These are phyloP conservation scores for Hypoxylon sp. DNA, from an alignment of 2,329 filamentous ascomycete species.

Conservation along the genomic window DNA sequence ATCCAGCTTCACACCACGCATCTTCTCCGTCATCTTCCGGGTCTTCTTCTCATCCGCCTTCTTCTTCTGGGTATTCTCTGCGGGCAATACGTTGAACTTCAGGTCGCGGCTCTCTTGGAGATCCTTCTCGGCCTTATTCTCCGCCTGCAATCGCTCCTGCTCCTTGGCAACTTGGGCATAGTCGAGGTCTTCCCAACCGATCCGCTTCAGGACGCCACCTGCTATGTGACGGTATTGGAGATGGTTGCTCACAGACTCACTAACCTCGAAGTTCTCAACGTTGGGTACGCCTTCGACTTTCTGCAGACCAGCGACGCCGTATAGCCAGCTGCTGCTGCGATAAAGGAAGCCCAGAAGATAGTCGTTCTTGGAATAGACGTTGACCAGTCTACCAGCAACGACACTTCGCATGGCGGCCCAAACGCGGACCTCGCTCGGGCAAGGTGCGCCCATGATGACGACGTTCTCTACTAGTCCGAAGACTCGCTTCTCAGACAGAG, in stretches of 20 bases:
- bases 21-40: constrained; percentile 15
- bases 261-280: constrained; percentile 78
- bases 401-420: constrained; percentile 86
- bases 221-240: constrained; percentile 78
- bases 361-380: constrained; percentile 90
- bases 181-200: constrained; percentile 78
- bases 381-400: constrained; percentile 87
- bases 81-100: neutral
- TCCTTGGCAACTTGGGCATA: constrained; percentile 53
- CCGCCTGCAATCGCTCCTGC: constrained; percentile 51
- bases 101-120: constrained; percentile 35
- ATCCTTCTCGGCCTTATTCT: constrained; percentile 49
- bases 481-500: constrained; percentile 80
- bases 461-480: constrained; percentile 89
- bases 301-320: constrained; percentile 88
- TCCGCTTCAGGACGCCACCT: constrained; percentile 75
- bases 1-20: constrained; percentile 18
- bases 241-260: constrained; percentile 76
- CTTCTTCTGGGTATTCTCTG: constrained; percentile 8
- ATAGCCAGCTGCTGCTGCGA: constrained; percentile 83
- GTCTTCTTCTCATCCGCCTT: neutral
- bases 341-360: constrained; percentile 91
- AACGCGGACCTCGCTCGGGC: constrained; percentile 77
- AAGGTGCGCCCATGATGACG: constrained; percentile 86
- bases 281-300: constrained; percentile 75